phyloP scores from a whole-genome alignment of 331 rosid species.

The Spiraea crenata region DNA sequence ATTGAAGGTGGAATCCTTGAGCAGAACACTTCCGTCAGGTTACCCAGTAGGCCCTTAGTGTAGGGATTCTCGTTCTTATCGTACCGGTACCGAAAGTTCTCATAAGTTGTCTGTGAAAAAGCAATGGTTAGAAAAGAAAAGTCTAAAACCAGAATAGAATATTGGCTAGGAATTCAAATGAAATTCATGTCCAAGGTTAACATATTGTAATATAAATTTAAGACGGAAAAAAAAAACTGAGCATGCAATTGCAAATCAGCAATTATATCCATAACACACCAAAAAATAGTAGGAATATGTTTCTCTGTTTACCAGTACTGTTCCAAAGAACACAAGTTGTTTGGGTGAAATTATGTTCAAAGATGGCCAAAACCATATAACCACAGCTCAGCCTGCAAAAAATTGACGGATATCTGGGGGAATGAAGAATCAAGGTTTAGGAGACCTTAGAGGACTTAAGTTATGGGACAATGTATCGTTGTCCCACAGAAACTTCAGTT shows the following conservation, averaged over 20 bases:
- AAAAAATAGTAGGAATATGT: neutral
- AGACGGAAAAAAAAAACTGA: neutral
- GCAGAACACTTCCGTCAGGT: conserved; percentile 71
- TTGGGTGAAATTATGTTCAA: neutral
- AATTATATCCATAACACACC: neutral
- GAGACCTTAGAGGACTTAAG: too few species aligned
- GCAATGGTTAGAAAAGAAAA: conserved; percentile 10
- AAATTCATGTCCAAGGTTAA: neutral
- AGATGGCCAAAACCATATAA: neutral
- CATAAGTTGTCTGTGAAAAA: conserved; percentile 74
- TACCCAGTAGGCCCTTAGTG: conserved; percentile 48
- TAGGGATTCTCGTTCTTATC: conserved; percentile 84
- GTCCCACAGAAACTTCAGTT: neutral
- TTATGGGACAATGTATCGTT: too few species aligned
- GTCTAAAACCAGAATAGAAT: neutral
- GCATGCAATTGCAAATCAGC: neutral
- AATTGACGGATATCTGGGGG: neutral
- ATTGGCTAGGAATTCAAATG: neutral
- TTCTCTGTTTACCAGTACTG: neutral
- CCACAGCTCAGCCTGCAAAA: neutral
- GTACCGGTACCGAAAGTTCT: conserved; percentile 86
- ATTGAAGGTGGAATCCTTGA: conserved; percentile 50
- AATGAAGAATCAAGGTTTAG: too few species aligned
- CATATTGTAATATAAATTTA: neutral
- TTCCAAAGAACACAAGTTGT: neutral